Evolutionary conservation across 164 flowering plant species (phyloP).

Genomic region (Chloranthus sessilifolius): DNA sequence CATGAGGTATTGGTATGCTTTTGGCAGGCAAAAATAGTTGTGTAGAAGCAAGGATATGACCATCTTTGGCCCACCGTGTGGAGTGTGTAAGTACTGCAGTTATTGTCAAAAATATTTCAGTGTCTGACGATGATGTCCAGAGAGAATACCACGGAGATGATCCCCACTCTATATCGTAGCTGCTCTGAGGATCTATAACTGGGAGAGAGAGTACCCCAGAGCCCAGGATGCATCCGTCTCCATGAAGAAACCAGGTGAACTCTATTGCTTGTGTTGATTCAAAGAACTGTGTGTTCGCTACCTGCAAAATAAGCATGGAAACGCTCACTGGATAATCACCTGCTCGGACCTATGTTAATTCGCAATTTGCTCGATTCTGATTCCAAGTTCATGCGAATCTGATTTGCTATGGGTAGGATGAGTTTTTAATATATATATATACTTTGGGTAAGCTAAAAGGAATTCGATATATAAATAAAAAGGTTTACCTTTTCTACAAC

Average conservation of each 20-base stretch:
- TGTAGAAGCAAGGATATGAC: slow-evolving; percentile 67
- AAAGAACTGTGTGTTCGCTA: slow-evolving; percentile 57
- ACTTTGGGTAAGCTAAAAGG: no score
- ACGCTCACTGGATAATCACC: neutral
- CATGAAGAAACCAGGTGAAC: slow-evolving; percentile 59
- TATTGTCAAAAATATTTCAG: slow-evolving; percentile 64
- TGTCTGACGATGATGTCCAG: slow-evolving; percentile 50
- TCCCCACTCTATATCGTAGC: slow-evolving; percentile 45
- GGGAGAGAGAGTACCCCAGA: slow-evolving; percentile 61
- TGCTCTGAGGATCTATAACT: slow-evolving; percentile 56
- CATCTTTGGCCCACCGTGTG: slow-evolving; percentile 80
- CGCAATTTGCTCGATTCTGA: no score
- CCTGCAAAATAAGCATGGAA: slow-evolving; percentile 36
- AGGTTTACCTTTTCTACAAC: no score
- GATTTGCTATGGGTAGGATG: no score
- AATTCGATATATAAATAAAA: no score
- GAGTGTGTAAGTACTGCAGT: slow-evolving; percentile 44
- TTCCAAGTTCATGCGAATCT: no score
- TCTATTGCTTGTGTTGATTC: slow-evolving; percentile 57
- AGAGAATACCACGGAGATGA: slow-evolving; percentile 68
- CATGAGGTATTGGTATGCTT: slow-evolving; percentile 26
- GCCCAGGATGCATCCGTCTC: slow-evolving; percentile 76
- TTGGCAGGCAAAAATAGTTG: slow-evolving; percentile 65
- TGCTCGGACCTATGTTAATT: no score
- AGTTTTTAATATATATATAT: no score